phyloP scores from a whole-genome alignment of 495 filamentous ascomycete species.

The Immersiella caudata region DNA sequence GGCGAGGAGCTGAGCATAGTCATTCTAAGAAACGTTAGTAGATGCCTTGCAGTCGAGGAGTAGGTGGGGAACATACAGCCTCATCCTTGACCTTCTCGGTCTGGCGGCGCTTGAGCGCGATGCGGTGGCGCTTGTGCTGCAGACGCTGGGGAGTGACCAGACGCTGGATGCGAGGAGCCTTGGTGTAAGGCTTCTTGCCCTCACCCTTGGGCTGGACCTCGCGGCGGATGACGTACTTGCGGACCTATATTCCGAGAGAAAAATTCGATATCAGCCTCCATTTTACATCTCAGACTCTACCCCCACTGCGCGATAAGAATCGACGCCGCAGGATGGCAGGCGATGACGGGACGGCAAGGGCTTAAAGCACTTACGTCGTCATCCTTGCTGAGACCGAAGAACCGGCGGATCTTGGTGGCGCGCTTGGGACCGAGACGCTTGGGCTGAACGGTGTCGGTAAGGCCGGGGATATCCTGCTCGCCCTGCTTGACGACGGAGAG shows the following conservation, averaged over 20 bases:
- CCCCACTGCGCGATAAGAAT: constrained; percentile 52
- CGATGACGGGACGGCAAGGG: constrained; percentile 54
- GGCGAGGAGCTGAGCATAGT: constrained; percentile 91
- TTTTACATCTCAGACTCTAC: constrained; percentile 56
- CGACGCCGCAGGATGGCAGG: constrained; percentile 53
- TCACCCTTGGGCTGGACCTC: constrained; percentile 93
- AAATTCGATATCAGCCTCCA: constrained; percentile 45
- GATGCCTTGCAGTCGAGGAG: not conserved
- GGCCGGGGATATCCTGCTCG: constrained; percentile 85
- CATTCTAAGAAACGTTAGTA: constrained; percentile 63
- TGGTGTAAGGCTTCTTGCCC: constrained; percentile 97
- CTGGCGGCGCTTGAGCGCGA: constrained; percentile 96
- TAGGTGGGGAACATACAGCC: constrained; percentile 70
- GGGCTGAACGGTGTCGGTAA: constrained; percentile 95
- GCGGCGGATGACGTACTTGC: constrained; percentile 99
- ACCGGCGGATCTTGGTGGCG: constrained; percentile 97
- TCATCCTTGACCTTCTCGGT: constrained; percentile 95
- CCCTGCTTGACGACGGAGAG: constrained; percentile 97
- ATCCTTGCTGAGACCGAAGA: constrained; percentile 99
- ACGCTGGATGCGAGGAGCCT: constrained; percentile 98
- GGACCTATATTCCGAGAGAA: constrained; percentile 62
- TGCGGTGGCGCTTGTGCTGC: constrained; percentile 97
- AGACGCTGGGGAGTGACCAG: constrained; percentile 99
- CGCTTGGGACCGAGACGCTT: constrained; percentile 99
- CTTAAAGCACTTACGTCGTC: constrained; percentile 83